These are phyloP conservation scores for Xylariaceae sp. DNA, from an alignment of 2,329 filamentous ascomycete genomes.

Conservation along the genomic window DNA sequence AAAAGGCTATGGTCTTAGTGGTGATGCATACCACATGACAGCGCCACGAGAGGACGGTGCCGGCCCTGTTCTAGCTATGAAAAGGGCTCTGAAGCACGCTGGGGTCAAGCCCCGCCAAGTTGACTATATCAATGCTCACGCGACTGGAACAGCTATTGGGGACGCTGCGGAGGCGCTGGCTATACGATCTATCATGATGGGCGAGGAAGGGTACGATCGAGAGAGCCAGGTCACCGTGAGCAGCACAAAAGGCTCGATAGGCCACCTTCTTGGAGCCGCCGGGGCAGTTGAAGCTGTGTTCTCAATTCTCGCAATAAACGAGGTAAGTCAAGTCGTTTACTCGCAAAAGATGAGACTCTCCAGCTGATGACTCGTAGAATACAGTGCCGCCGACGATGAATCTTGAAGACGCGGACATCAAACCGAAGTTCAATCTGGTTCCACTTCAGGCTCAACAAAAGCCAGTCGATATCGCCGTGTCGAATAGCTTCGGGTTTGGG, in stretches of 20 bases:
- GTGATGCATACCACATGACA: conserved; percentile 91
- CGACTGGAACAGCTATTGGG: conserved; percentile 81
- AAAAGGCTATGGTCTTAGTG: conserved; percentile 83
- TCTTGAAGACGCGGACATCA: conserved; percentile 62
- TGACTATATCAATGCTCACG: conserved; percentile 94
- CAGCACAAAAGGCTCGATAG: conserved; percentile 90
- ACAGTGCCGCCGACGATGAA: conserved; percentile 85
- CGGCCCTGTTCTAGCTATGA: conserved; percentile 84
- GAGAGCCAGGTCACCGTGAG: conserved; percentile 74
- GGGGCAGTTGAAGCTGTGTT: conserved; percentile 90
- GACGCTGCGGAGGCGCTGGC: conserved; percentile 86
- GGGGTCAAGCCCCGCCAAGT: conserved; percentile 65
- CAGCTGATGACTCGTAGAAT: conserved; percentile 51
- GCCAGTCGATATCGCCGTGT: conserved; percentile 70
- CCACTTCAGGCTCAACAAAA: conserved; percentile 68
- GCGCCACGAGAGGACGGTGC: conserved; percentile 79
- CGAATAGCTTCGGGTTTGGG: conserved; percentile 97
- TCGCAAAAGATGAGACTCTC: not conserved
- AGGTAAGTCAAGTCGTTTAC: conserved; percentile 58
- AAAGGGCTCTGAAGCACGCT: conserved; percentile 72
- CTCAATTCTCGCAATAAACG: conserved; percentile 71
- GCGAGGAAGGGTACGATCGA: conserved; percentile 61
- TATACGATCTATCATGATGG: conserved; percentile 74
- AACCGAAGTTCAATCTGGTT: conserved; percentile 83
- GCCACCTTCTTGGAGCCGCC: conserved; percentile 87